Conservation (phyloP, 805 yeast genomes). For the Sugiyamaella valdiviana region DNA sequence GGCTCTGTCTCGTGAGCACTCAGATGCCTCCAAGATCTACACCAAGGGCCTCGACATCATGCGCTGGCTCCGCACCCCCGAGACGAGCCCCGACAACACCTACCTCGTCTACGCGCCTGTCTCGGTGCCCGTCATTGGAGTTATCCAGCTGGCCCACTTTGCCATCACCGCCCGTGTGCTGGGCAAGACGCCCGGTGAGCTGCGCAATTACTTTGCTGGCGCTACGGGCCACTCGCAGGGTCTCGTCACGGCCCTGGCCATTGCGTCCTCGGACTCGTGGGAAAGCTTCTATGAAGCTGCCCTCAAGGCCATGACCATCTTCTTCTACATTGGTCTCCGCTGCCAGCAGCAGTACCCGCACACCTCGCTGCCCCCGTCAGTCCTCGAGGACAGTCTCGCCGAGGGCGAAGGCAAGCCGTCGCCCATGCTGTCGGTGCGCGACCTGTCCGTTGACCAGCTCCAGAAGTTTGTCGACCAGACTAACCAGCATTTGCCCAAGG, state of each 20-base stretch:
- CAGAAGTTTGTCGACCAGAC: slow-evolving; percentile 75
- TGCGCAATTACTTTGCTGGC: slow-evolving; percentile 52
- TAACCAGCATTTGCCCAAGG: slow-evolving; percentile 86
- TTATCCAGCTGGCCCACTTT: slow-evolving; percentile 90
- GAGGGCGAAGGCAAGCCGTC: slow-evolving; percentile 95
- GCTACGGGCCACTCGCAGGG: slow-evolving; percentile 44
- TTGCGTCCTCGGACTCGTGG: slow-evolving; percentile 80
- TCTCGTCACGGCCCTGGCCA: slow-evolving; percentile 84
- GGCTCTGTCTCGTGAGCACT: slow-evolving; percentile 59
- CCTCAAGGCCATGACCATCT: slow-evolving; percentile 70
- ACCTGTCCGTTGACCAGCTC: slow-evolving; percentile 73
- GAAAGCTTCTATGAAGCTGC: slow-evolving; percentile 67
- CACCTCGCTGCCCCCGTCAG: slow-evolving; percentile 89
- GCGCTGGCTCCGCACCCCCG: slow-evolving; percentile 80
- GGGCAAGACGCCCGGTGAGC: slow-evolving; percentile 85
- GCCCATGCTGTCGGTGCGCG: slow-evolving; percentile 95
- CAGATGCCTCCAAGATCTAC: slow-evolving; percentile 78
- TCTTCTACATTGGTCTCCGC: slow-evolving; percentile 91
- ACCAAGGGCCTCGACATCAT: slow-evolving; percentile 89
- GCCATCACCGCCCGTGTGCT: slow-evolving; percentile 79
- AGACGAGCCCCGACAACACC: slow-evolving; percentile 82
- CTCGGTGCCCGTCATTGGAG: slow-evolving; percentile 95
- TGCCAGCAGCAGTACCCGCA: slow-evolving; percentile 86
- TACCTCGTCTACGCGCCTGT: slow-evolving; percentile 87
- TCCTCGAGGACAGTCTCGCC: slow-evolving; percentile 84